phyloP scores from a whole-genome alignment of 208 protist species.

The Leishmania major region DNA sequence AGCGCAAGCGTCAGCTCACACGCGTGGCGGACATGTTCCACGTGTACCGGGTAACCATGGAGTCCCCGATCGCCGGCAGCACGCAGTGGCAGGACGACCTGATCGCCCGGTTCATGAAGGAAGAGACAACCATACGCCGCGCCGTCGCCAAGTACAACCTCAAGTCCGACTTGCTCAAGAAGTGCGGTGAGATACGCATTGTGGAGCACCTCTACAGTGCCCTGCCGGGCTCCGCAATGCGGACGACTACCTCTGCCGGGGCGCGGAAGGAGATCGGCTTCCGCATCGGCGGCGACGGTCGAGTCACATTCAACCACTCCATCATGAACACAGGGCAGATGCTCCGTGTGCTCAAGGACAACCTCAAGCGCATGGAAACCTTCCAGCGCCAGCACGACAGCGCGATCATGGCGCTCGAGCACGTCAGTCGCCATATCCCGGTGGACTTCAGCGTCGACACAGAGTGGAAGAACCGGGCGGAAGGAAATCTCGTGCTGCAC shows the following conservation, averaged over 20 bases:
- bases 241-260: background rate
- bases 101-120: conserved; percentile 59
- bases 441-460: conserved; percentile 87
- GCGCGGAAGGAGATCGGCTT: conserved; percentile 73
- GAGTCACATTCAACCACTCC: conserved; percentile 58
- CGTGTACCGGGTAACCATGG: conserved; percentile 60
- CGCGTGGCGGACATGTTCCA: conserved; percentile 77
- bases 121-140: conserved; percentile 71
- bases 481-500: conserved; percentile 58
- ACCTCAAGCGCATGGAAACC: conserved; percentile 60
- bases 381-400: conserved; percentile 64
- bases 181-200: conserved; percentile 65
- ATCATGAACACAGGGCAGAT: conserved; percentile 81
- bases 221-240: conserved; percentile 17
- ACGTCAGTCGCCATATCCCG: conserved; percentile 68
- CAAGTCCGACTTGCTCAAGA: conserved; percentile 70
- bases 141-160: conserved; percentile 80
- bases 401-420: conserved; percentile 61
- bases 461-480: conserved; percentile 77
- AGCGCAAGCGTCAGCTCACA: conserved; percentile 59
- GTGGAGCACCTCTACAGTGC: conserved; percentile 56
- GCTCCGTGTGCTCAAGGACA: conserved; percentile 78
- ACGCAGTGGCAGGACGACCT: conserved; percentile 71
- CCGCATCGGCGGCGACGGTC: conserved; percentile 72
- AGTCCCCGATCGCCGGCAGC: conserved; percentile 46